These are phyloP conservation scores for Globisporangium irregulare DNA, from an alignment of 352 stramenopile genomes.

Conservation along the genomic window DNA sequence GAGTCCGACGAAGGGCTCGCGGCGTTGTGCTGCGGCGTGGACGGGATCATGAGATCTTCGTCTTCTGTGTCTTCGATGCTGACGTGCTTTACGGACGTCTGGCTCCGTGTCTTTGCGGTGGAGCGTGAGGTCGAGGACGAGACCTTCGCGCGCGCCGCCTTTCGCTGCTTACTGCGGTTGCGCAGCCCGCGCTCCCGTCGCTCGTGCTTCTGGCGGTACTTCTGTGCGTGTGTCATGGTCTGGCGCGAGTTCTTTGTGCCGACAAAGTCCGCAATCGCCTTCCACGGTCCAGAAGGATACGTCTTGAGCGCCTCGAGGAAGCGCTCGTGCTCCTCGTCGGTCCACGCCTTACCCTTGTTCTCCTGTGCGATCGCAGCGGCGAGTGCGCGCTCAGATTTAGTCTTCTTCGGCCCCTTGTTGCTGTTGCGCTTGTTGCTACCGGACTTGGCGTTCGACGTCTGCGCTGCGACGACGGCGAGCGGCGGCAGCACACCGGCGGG, in stretches of 20 bases:
- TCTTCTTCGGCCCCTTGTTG: constrained; percentile 10
- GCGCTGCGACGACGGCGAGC: constrained; percentile 14
- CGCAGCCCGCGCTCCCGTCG: constrained; percentile 47
- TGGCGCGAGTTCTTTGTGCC: constrained; percentile 57
- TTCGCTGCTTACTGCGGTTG: constrained; percentile 31
- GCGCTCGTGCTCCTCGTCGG: constrained; percentile 44
- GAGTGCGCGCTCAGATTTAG: constrained; percentile 19
- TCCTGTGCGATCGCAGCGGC: constrained; percentile 26
- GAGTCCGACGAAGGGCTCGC: constrained; percentile 31
- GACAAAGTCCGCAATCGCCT: constrained; percentile 56
- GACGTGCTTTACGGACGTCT: constrained; percentile 9
- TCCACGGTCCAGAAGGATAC: constrained; percentile 59
- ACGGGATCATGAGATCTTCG: constrained; percentile 12
- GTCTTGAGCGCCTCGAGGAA: constrained; percentile 58
- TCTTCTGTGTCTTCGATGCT: constrained; percentile 12
- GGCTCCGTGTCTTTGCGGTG: constrained; percentile 13
- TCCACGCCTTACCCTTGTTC: constrained; percentile 63
- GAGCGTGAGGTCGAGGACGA: neutral
- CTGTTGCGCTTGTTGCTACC: neutral
- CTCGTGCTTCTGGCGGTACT: constrained; percentile 42
- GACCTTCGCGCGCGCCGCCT: neutral
- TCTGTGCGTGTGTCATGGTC: constrained; percentile 35
- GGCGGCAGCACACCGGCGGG: constrained; percentile 28
- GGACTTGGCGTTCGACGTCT: neutral
- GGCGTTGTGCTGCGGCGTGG: constrained; percentile 8